Percentiles rank a stretch among this genome's conserved stretches.
phyloP scores from a whole-genome alignment of 208 protist species.

The Wallacemonas collosoma region DNA sequence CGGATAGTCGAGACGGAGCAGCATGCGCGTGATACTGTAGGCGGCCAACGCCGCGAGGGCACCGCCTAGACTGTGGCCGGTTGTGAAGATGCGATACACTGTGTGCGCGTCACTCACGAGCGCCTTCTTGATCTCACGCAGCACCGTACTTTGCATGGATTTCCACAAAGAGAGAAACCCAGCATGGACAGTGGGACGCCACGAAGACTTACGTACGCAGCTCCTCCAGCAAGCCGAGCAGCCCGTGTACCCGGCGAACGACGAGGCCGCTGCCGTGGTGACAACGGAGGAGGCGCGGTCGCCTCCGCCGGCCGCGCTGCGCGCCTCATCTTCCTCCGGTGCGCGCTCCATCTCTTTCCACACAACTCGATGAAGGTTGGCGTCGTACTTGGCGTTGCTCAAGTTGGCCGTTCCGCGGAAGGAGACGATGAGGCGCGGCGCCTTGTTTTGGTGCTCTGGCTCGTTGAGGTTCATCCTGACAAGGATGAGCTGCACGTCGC shows the following conservation, averaged over 20 bases:
- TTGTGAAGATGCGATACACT: conserved; percentile 82
- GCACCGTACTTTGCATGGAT: conserved; percentile 52
- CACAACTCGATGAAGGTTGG: conserved; percentile 63
- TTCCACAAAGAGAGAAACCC: conserved; percentile 89
- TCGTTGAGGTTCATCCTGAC: conserved; percentile 46
- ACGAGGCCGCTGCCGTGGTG: conserved; percentile 9
- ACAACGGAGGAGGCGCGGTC: conserved; percentile 2
- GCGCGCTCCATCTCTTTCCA: conserved; percentile 76
- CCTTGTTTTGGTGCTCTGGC: conserved; percentile 54
- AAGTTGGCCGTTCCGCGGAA: conserved; percentile 88
- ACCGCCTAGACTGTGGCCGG: conserved; percentile 89
- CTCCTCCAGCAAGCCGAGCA: conserved; percentile 32
- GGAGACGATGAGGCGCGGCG: conserved; percentile 78
- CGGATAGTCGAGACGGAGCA: conserved; percentile 59
- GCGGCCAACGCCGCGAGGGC: conserved; percentile 89
- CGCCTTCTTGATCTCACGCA: conserved; percentile 45
- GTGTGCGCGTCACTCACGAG: conserved; percentile 37
- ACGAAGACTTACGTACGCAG: conserved; percentile 28
- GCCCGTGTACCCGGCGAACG: conserved; percentile 25
- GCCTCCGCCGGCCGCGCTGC: background rate
- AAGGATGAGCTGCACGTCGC: conserved; percentile 81
- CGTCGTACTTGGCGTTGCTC: conserved; percentile 81
- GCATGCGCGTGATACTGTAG: conserved; percentile 65
- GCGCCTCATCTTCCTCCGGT: conserved; percentile 14
- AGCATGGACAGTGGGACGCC: conserved; percentile 72